Percentiles rank a stretch among this genome's conserved stretches.
Evolutionary conservation across 352 stramenopile genomes (phyloP).

Genomic region (Pythium biforme): DNA sequence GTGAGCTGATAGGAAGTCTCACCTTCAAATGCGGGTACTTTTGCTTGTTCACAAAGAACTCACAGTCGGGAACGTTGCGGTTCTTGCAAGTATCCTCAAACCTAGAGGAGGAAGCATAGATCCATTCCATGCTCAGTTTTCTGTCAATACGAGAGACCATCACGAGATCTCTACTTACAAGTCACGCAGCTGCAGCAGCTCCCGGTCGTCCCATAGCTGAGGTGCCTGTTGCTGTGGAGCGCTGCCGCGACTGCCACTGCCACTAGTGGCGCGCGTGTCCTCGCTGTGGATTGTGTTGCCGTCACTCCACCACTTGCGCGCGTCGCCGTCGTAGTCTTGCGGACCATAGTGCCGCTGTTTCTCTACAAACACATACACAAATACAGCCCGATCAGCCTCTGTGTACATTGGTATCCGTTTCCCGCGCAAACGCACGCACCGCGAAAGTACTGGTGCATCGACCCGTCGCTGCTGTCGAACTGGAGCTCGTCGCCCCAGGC

Average conservation of each 20-base stretch:
- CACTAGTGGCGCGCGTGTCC: conserved; percentile 42
- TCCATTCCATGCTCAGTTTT: background rate
- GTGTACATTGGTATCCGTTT: too few relatives aligned
- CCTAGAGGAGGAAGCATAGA: conserved; percentile 22
- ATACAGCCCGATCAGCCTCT: background rate
- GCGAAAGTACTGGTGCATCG: conserved; percentile 91
- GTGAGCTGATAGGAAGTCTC: too few relatives aligned
- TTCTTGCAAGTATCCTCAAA: conserved; percentile 95
- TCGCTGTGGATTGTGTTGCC: conserved; percentile 96
- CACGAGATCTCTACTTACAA: conserved; percentile 56
- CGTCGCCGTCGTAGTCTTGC: conserved; percentile 81
- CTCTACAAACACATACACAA: conserved; percentile 27
- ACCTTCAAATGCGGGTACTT: conserved; percentile 99
- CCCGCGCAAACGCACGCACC: too few relatives aligned
- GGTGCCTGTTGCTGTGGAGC: background rate
- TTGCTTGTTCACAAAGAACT: conserved; percentile 99
- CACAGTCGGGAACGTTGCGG: conserved; percentile 95
- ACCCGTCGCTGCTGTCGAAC: conserved; percentile 89
- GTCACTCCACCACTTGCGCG: conserved; percentile 98
- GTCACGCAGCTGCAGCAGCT: conserved; percentile 94
- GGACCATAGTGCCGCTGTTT: conserved; percentile 77
- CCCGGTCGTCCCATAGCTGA: conserved; percentile 98
- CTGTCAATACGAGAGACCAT: background rate
- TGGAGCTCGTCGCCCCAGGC: conserved; percentile 93
- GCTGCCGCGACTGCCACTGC: background rate